Evolutionary conservation across 345 rosid genomes (phyloP).

Genomic region (Carallia brachiata): DNA sequence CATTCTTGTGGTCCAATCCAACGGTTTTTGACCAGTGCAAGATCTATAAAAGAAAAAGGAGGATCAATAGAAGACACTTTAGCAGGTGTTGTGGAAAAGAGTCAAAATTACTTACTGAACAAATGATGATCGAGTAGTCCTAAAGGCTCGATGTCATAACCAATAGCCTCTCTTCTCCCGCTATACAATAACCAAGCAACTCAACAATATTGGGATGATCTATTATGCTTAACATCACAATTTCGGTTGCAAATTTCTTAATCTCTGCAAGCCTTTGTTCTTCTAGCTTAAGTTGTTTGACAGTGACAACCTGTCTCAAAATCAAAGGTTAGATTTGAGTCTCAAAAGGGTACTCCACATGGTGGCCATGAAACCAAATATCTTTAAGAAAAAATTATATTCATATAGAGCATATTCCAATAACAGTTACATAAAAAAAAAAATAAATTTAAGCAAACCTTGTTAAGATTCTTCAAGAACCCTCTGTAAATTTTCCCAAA

Average conservation of each 20-base stretch:
- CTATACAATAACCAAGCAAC: constrained; percentile 40
- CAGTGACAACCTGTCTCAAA: constrained; percentile 34
- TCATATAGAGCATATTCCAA: too few species aligned
- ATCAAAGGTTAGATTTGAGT: neutral
- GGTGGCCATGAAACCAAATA: too few species aligned
- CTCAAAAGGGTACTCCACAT: neutral
- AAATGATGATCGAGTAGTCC: constrained; percentile 40
- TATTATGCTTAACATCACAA: constrained; percentile 27
- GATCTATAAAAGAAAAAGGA: constrained; percentile 21
- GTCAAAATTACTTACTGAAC: constrained; percentile 19
- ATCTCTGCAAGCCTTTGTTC: constrained; percentile 39
- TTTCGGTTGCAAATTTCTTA: constrained; percentile 40
- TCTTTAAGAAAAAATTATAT: too few species aligned
- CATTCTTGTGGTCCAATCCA: constrained; percentile 45
- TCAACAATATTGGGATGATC: constrained; percentile 46
- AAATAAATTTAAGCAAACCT: too few species aligned
- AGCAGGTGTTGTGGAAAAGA: neutral
- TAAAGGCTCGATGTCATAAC: constrained; percentile 47
- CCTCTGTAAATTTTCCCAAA: too few species aligned
- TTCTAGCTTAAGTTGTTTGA: constrained; percentile 42
- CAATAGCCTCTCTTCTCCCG: constrained; percentile 41
- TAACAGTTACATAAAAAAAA: too few species aligned
- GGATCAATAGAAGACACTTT: neutral
- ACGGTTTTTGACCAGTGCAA: constrained; percentile 27
- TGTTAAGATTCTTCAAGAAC: too few species aligned